Conservation (phyloP, 2,329 filamentous ascomycete species). For the Trichophyton benhamiae region DNA sequence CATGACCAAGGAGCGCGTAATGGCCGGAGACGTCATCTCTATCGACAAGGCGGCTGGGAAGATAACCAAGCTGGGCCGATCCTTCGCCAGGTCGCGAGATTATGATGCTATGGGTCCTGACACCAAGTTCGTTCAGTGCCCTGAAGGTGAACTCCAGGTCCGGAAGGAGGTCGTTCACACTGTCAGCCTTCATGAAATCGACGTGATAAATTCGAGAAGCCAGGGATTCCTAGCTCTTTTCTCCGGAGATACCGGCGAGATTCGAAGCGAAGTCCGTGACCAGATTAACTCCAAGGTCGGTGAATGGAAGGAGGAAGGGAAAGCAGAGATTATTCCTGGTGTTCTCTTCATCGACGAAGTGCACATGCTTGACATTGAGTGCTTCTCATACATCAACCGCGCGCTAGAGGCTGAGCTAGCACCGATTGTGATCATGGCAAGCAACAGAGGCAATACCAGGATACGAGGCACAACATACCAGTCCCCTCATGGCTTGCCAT, state of each 20-base stretch:
- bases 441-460: slow-evolving; percentile 80
- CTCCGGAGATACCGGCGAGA: slow-evolving; percentile 95
- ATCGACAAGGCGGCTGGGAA: slow-evolving; percentile 98
- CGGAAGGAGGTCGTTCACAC: slow-evolving; percentile 96
- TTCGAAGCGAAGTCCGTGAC: slow-evolving; percentile 89
- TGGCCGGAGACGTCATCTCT: slow-evolving; percentile 95
- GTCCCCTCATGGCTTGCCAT: slow-evolving; percentile 82
- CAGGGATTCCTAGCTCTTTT: slow-evolving; percentile 96
- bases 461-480: slow-evolving; percentile 90
- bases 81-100: slow-evolving; percentile 86
- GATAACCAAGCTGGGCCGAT: slow-evolving; percentile 92
- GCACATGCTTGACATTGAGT: slow-evolving; percentile 99
- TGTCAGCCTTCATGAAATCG: slow-evolving; percentile 92
- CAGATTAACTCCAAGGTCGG: slow-evolving; percentile 99
- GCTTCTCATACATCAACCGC: slow-evolving; percentile 96
- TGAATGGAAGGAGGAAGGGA: slow-evolving; percentile 99
- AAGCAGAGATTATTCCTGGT: slow-evolving; percentile 92
- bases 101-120: slow-evolving; percentile 99
- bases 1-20: slow-evolving; percentile 98
- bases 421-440: slow-evolving; percentile 98
- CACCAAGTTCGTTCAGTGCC: slow-evolving; percentile 95
- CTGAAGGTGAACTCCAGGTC: slow-evolving; percentile 93
- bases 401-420: slow-evolving; percentile 89
- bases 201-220: slow-evolving; percentile 98
- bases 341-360: slow-evolving; percentile 98